phyloP scores from a whole-genome alignment of 2,329 filamentous ascomycete genomes.

The Celoporthe dispersa region DNA sequence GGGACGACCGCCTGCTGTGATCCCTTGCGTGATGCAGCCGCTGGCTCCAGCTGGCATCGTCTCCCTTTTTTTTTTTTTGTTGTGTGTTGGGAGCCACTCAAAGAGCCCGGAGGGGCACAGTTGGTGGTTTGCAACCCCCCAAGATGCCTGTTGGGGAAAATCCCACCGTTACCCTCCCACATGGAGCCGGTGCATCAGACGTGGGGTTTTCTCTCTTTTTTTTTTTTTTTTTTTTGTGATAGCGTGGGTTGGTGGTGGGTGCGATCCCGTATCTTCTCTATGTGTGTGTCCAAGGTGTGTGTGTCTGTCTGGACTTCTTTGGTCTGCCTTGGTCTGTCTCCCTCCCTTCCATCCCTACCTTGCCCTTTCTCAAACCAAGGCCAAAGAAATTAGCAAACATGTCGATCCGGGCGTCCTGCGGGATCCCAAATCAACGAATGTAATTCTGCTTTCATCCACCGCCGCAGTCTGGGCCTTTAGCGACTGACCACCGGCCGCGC shows the following conservation, averaged over 20 bases:
- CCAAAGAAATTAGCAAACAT: constrained; percentile 20
- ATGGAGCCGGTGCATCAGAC: constrained; percentile 19
- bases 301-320: neutral
- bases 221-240: neutral
- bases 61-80: constrained; percentile 5
- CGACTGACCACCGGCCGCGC: neutral
- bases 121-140: constrained; percentile 18
- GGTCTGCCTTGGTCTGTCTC: too few species aligned
- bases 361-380: constrained; percentile 10
- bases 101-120: neutral
- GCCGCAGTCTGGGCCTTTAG: constrained; percentile 25
- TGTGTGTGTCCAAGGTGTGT: neutral
- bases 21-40: constrained; percentile 11
- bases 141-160: constrained; percentile 9
- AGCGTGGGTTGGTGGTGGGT: constrained; percentile 7
- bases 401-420: constrained; percentile 13
- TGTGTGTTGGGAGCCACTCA: constrained; percentile 17
- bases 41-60: neutral
- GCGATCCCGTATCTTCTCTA: constrained; percentile 4
- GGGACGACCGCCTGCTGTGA: constrained; percentile 14
- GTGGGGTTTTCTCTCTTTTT: neutral
- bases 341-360: neutral
- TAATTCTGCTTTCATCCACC: constrained; percentile 22
- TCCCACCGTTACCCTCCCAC: constrained; percentile 21
- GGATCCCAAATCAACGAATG: constrained; percentile 11